A percentile compares a stretch with the other conserved stretches of the same genome.
Evolutionary conservation across 2,329 filamentous ascomycete species (phyloP).

Genomic region (Sporothrix brunneoviolacea): DNA sequence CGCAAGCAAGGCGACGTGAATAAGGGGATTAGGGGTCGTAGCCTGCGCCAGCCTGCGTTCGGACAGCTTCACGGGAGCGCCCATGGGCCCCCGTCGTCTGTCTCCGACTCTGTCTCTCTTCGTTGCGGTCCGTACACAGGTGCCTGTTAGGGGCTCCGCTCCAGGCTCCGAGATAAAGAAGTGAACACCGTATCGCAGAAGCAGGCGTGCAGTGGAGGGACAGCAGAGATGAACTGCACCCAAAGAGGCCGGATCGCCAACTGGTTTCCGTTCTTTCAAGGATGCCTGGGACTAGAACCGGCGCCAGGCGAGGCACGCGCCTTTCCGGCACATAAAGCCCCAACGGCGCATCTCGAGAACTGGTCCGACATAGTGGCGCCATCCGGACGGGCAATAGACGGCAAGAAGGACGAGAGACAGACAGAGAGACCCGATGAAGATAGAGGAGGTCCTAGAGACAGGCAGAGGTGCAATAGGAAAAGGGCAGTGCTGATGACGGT

Average conservation of each 20-base stretch:
- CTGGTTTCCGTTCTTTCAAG: too few relatives aligned
- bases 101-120: background rate
- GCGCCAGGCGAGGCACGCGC: constrained; percentile 3
- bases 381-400: background rate
- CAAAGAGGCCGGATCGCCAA: too few relatives aligned
- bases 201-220: background rate
- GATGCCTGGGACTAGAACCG: background rate
- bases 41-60: too few relatives aligned
- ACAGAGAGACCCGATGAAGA: background rate
- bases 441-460: background rate
- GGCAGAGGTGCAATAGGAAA: too few relatives aligned
- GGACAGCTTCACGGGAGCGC: too few relatives aligned
- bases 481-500: too few relatives aligned
- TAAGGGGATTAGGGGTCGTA: too few relatives aligned
- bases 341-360: constrained; percentile 4
- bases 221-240: background rate
- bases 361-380: too few relatives aligned
- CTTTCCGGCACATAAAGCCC: background rate
- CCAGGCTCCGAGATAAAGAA: constrained; percentile 13
- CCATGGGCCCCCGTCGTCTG: too few relatives aligned
- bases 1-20: too few relatives aligned
- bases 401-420: background rate
- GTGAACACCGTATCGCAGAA: constrained; percentile 4
- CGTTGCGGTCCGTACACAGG: too few relatives aligned
- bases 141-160: constrained; percentile 7